Percentiles rank a stretch among this genome's conserved stretches.
Conservation (phyloP, 495 filamentous ascomycete genomes). For the Penicillium maclennaniae region DNA sequence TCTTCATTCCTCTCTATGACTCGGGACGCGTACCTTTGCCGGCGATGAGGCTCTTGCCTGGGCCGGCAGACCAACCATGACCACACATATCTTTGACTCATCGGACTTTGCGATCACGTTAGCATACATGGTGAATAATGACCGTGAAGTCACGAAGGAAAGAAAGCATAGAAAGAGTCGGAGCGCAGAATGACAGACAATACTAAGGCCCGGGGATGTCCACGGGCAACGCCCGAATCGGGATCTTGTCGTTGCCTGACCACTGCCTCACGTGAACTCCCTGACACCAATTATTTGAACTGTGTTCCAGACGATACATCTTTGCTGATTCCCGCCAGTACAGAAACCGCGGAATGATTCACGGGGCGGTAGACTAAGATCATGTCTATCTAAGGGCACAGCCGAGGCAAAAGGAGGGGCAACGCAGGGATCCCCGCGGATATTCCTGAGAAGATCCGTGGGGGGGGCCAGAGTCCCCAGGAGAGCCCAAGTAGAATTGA, state of each 20-base stretch:
- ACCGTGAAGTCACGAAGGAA: background rate
- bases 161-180: background rate
- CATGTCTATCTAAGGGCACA: background rate
- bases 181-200: background rate
- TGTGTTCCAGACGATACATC: background rate
- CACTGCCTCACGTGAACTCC: background rate
- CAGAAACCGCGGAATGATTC: background rate
- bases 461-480: no score
- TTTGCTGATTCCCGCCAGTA: background rate
- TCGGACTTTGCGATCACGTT: conserved; percentile 58
- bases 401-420: conserved; percentile 16
- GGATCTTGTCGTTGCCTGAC: background rate
- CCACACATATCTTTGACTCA: conserved; percentile 93
- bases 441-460: background rate
- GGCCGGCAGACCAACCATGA: conserved; percentile 96
- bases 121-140: background rate
- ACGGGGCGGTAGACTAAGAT: background rate
- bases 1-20: background rate
- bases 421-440: conserved; percentile 11
- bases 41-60: conserved; percentile 93
- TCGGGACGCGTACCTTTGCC: conserved; percentile 70
- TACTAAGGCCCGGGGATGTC: background rate
- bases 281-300: background rate
- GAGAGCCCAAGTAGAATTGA: background rate
- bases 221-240: background rate